Base-by-base conservation (phyloP, 176 grass and related monocot genomes). In the Miscanthus lutarioriparius region DNA sequence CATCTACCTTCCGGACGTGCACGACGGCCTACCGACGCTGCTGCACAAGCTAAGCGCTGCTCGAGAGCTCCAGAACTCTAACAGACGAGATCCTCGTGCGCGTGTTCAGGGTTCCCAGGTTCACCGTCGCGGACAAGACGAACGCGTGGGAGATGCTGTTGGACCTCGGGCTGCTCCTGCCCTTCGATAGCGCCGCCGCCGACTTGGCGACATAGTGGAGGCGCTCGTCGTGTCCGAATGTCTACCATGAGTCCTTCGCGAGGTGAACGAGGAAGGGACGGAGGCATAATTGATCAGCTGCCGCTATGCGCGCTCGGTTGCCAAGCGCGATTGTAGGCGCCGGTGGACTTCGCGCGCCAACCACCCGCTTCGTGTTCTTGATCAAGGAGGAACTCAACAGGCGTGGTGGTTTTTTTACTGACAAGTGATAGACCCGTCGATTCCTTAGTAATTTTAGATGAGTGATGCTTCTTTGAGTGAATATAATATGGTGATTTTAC, bases 91-190 rank as follows among this genome's bases (percentile, higher is more conserved):
- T 35, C 33, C 33, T 3, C 33, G 4, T 35, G 33, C 33, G 33
- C 3, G 77, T n/a, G 32, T 89, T 97, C 70, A 64, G 47, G 67
- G 51, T 94, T 16, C 89, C 94, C 2, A 97, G 78, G 84, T 92
- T 94, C 68, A 92, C 91, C 75, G 38, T 97, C 27, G 81, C 85
- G 47, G 78, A 12, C 30, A 87, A 20, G 69, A 87, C 77, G 8
- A 49, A 85, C 28, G 76, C 83, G 67, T 76, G 85, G 20, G 48
- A 32, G 66, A 10, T 69, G 64, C 67, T 97, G 25, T 68, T 19
- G 35, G 67, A 70, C 1, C 56, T 94, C 43, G 89, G 89, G 0
- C 72, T 94, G 41, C 39, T 17, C 20, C 84, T 88, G 44, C 91
- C 85, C 49, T 90, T 97, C 73, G 33, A 27, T 13, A n/a, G n/a